Base-by-base conservation (phyloP, 345 rosid species). In the Alliaria petiolata region DNA sequence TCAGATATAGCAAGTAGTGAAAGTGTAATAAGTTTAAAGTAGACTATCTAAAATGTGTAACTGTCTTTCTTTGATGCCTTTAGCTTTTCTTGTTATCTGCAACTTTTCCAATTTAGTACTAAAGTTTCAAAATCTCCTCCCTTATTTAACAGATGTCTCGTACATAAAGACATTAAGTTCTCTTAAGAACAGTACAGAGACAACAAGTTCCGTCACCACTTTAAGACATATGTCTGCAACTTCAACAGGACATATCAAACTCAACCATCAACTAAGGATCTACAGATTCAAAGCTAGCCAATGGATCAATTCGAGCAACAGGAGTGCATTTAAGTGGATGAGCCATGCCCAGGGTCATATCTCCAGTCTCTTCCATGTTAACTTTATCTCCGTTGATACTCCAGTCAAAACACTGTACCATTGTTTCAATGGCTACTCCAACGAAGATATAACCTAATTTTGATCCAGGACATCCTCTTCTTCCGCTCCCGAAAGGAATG, bases 381-480 rank as follows among this genome's bases (percentile, higher is more conserved):
- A 76, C 61, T 17, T 58, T 64, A 26, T 69, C 63, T 16, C 42
- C 63, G 38, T 56, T 35, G 25, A 59, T 57, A 50, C 33, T 72
- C 76, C 72, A 78, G 58, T 78, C 78, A 60, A 81, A 75, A 59
- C 77, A 70, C 36, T 75, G 79, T 22, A 70, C 72, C 77, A 79
- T 42, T 44, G 60, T 69, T 45, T 69, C 82, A 58, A 65, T 19
- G 39, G 73, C 74, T 44, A 63, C 47, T 36, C 43, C 63, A 60
- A 72, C 19, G 12, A 79, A 25, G 12, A 58, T 15, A 60, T 50
- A 47, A 16, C 79, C 78, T 17, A 81, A 38, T 39, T 63, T 39
- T 50, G 49, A 8, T 34, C 75, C 78, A 0, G 78, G 84, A 39
- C 82, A 78, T 55, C 59, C 84, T 39, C 82, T 67, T 63, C 84